Percentiles rank a stretch among this genome's conserved stretches.
Conservation (phyloP, 768 basidiomycete species). For the Xerocomellus chrysenteron region DNA sequence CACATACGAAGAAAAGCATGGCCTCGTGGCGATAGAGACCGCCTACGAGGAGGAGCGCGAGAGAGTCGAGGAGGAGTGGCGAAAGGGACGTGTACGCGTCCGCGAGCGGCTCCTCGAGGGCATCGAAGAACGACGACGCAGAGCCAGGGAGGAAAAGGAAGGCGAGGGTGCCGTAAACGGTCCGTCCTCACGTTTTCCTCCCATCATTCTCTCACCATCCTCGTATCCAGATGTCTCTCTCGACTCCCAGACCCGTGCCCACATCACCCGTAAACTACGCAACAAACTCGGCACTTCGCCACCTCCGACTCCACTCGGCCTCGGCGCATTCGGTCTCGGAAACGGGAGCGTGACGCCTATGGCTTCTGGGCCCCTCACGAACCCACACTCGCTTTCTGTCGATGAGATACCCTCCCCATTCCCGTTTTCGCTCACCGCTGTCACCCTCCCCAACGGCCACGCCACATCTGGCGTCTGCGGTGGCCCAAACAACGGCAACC, state of each 20-base stretch:
- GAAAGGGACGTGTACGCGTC: constrained; percentile 69
- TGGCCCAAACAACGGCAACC: constrained; percentile 39
- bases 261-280: constrained; percentile 80
- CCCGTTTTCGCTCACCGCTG: constrained; percentile 67
- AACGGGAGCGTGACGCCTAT: constrained; percentile 54
- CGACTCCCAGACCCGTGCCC: constrained; percentile 74
- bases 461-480: constrained; percentile 35
- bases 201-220: background rate
- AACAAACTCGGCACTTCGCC: constrained; percentile 80
- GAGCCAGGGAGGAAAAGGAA: constrained; percentile 86
- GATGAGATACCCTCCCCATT: constrained; percentile 88
- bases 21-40: constrained; percentile 62
- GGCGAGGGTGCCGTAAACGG: constrained; percentile 79
- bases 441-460: constrained; percentile 39
- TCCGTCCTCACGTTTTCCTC: constrained; percentile 31
- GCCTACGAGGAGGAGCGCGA: constrained; percentile 79
- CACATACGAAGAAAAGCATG: constrained; percentile 64
- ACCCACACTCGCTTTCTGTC: constrained; percentile 81
- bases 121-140: constrained; percentile 75
- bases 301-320: constrained; percentile 67
- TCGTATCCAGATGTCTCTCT: constrained; percentile 61
- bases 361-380: constrained; percentile 67
- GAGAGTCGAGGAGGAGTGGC: constrained; percentile 81
- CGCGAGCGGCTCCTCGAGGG: constrained; percentile 79
- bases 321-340: constrained; percentile 32